A percentile compares a stretch with the other conserved stretches of the same genome.
These are phyloP conservation scores for Boletus coccyginus DNA, from an alignment of 768 basidiomycete genomes.

Conservation along the genomic window DNA sequence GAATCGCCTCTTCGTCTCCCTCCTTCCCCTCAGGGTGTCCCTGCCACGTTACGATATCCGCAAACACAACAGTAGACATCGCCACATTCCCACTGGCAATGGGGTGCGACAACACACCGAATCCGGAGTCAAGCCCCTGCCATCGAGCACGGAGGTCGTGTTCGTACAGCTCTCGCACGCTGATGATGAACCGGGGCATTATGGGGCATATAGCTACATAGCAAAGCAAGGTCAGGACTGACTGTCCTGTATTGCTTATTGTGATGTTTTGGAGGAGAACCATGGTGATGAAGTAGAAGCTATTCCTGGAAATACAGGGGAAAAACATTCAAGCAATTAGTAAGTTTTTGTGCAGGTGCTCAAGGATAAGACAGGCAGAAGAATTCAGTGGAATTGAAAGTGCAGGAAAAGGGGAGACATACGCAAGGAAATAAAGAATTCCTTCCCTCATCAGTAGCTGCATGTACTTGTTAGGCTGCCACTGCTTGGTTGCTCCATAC, in stretches of 20 bases:
- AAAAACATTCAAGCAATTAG: not conserved
- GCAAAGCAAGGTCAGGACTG: too few relatives aligned
- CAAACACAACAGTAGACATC: not conserved
- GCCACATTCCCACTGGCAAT: too few relatives aligned
- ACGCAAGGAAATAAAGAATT: too few relatives aligned
- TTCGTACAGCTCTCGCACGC: not conserved
- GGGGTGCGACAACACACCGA: not conserved
- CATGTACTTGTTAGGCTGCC: conserved; percentile 7
- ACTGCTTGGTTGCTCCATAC: conserved; percentile 4
- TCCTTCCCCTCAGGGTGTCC: not conserved
- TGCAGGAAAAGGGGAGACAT: too few relatives aligned
- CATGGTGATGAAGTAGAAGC: too few relatives aligned
- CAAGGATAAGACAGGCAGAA: too few relatives aligned
- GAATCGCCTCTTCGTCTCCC: not conserved
- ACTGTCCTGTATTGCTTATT: too few relatives aligned
- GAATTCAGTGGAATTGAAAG: not conserved
- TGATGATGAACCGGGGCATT: conserved; percentile 3
- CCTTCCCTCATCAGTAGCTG: not conserved
- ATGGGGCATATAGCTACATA: not conserved
- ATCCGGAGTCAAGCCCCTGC: conserved; percentile 1
- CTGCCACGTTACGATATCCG: too few relatives aligned
- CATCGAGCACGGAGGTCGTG: not conserved
- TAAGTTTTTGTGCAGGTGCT: too few relatives aligned
- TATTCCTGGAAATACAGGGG: too few relatives aligned
- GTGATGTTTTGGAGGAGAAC: too few relatives aligned